phyloP scores from a whole-genome alignment of 495 filamentous ascomycete genomes.

The Talaromyces ruber region DNA sequence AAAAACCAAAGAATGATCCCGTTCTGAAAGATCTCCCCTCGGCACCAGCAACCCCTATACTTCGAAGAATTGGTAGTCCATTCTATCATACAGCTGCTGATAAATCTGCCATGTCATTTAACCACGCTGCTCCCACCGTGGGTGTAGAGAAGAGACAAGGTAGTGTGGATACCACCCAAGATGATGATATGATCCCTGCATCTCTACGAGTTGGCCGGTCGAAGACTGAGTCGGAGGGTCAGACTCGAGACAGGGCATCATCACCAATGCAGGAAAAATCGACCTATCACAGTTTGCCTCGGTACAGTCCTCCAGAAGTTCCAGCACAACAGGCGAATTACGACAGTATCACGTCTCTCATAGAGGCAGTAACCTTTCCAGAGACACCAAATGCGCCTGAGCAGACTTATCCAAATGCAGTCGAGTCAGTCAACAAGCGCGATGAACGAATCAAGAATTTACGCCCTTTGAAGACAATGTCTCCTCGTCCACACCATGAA shows the following conservation, averaged over 20 bases:
- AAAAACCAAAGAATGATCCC: neutral
- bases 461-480: neutral
- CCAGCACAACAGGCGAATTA: neutral
- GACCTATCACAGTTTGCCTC: neutral
- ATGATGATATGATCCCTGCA: neutral
- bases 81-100: neutral
- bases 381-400: neutral
- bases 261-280: neutral
- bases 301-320: neutral
- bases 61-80: neutral
- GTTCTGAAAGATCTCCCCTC: neutral
- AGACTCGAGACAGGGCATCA: neutral
- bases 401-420: neutral
- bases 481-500: neutral
- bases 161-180: neutral
- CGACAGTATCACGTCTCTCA: neutral
- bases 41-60: neutral
- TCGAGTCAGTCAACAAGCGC: neutral
- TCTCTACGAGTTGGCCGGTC: slow-evolving; percentile 2
- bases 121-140: neutral
- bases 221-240: neutral
- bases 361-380: neutral
- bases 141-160: neutral
- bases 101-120: neutral
- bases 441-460: neutral